These are phyloP conservation scores for Reticulascus tulasneorum DNA, from an alignment of 2,329 filamentous ascomycete species.

Conservation along the genomic window DNA sequence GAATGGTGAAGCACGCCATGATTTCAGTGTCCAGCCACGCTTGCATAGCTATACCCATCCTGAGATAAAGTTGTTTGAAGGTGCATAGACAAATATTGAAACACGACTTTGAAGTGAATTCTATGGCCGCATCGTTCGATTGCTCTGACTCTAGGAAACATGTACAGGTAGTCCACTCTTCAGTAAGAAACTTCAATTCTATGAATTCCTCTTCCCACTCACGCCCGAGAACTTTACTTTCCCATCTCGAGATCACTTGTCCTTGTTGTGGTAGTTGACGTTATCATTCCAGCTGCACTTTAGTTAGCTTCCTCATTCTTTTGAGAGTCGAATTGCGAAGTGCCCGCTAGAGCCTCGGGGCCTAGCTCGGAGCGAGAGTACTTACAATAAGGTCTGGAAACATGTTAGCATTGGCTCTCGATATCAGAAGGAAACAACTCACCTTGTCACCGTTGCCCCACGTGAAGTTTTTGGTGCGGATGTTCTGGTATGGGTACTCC, in stretches of 20 bases:
- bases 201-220: constrained; percentile 8
- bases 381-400: constrained; percentile 62
- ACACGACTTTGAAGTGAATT: neutral
- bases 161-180: constrained; percentile 20
- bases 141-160: constrained; percentile 18
- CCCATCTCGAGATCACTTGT: constrained; percentile 50
- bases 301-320: constrained; percentile 15
- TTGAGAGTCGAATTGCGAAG: constrained; percentile 1
- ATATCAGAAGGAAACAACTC: constrained; percentile 15
- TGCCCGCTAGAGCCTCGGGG: too few relatives aligned
- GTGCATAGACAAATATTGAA: neutral
- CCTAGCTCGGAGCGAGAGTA: too few relatives aligned
- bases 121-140: constrained; percentile 8
- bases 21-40: too few relatives aligned
- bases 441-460: constrained; percentile 98
- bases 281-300: constrained; percentile 77
- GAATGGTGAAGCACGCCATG: too few relatives aligned
- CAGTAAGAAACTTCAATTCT: constrained; percentile 8
- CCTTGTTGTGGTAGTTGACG: constrained; percentile 97
- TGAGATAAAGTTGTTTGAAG: neutral
- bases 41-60: neutral
- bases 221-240: constrained; percentile 1
- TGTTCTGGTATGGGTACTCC: constrained; percentile 97
- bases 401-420: constrained; percentile 7
- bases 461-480: constrained; percentile 90